phyloP scores from a whole-genome alignment of 1,284 basidiomycete species.

The Puccinia brachypodii region DNA sequence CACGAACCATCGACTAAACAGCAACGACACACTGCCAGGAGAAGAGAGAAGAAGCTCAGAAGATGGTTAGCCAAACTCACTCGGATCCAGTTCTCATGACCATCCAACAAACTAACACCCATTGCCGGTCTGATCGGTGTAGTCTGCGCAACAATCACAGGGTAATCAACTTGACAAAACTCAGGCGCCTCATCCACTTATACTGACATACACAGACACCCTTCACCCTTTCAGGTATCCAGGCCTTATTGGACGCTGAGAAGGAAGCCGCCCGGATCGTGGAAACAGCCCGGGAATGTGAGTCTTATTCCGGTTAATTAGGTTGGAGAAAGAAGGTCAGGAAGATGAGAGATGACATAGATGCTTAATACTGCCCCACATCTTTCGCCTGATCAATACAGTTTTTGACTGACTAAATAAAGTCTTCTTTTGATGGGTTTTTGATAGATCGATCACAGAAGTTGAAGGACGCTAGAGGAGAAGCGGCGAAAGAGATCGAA shows the following conservation, averaged over 20 bases:
- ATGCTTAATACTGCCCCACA: too few relatives aligned
- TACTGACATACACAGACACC: background rate
- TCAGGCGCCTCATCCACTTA: background rate
- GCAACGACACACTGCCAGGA: too few relatives aligned
- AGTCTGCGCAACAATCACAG: slow-evolving; percentile 48
- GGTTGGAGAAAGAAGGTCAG: too few relatives aligned
- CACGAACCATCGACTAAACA: too few relatives aligned
- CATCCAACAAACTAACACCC: too few relatives aligned
- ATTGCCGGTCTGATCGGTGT: too few relatives aligned
- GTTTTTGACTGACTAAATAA: background rate
- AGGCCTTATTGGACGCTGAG: slow-evolving; percentile 42
- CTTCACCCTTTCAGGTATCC: slow-evolving; percentile 4
- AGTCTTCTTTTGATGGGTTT: background rate
- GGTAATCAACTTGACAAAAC: background rate
- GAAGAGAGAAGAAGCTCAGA: too few relatives aligned
- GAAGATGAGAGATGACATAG: too few relatives aligned
- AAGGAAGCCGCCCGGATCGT: slow-evolving; percentile 43
- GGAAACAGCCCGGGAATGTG: slow-evolving; percentile 43
- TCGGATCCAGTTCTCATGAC: too few relatives aligned
- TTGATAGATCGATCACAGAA: slow-evolving; percentile 40
- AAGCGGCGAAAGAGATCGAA: slow-evolving; percentile 45
- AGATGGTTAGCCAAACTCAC: too few relatives aligned
- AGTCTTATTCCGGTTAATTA: background rate
- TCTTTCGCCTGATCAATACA: too few relatives aligned
- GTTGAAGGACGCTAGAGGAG: slow-evolving; percentile 45